phyloP scores from a whole-genome alignment of 2,329 filamentous ascomycete genomes.

The Neonectria hederae region DNA sequence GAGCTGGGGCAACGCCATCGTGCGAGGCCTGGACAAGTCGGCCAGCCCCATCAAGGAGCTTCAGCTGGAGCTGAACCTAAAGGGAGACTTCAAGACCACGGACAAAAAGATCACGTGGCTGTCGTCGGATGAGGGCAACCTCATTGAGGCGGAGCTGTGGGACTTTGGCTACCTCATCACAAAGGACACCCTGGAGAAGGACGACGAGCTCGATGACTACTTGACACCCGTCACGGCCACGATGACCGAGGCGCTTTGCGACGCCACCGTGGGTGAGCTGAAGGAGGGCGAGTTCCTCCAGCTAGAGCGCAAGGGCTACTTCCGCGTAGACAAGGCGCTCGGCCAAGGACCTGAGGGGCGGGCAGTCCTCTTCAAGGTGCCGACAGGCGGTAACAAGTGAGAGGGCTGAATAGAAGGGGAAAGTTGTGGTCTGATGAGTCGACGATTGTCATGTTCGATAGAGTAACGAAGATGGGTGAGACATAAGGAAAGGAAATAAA shows the following conservation, averaged over 20 bases:
- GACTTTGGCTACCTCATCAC: conserved; percentile 96
- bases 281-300: conserved; percentile 94
- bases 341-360: conserved; percentile 60
- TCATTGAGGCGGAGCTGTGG: conserved; percentile 85
- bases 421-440: conserved; percentile 24
- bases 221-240: conserved; percentile 80
- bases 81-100: conserved; percentile 93
- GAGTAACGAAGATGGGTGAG: conserved; percentile 28
- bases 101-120: conserved; percentile 98
- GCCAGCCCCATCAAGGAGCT: conserved; percentile 71
- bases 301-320: conserved; percentile 93
- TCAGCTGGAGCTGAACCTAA: conserved; percentile 86
- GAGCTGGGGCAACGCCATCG: conserved; percentile 93
- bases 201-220: conserved; percentile 86
- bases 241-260: conserved; percentile 78
- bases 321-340: conserved; percentile 78
- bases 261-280: conserved; percentile 80
- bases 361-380: conserved; percentile 67
- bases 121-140: conserved; percentile 76
- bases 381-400: conserved; percentile 57
- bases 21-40: conserved; percentile 69
- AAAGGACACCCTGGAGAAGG: conserved; percentile 92
- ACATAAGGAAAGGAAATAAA: conserved; percentile 16
- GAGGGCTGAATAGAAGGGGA: conserved; percentile 8
- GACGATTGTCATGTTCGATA: conserved; percentile 32